Evolutionary conservation across 1,284 basidiomycete genomes (phyloP), one percentile per base, ranked within the genome.

Genomic region (Boletus mariae): DNA sequence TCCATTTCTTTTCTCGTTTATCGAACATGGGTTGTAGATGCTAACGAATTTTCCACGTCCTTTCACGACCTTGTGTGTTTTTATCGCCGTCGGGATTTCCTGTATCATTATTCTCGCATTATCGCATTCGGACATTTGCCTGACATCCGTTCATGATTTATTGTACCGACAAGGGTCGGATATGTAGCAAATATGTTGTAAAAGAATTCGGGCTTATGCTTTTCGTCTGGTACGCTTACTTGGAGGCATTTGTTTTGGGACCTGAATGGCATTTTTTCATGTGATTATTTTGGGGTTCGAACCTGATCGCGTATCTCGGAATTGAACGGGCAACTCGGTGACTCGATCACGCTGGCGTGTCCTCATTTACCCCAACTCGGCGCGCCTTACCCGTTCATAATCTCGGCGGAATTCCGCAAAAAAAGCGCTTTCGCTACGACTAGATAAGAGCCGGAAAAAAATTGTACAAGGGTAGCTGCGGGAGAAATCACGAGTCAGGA

Each of bases 181-280:
- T 66, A 65, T 68, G 69, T 71, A 68, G 68, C 69, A 49, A 50
- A 59, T 68, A 68, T 64, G 57, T 71, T 71, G 69, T 68, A 71
- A 68, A 66, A 38, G 31, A 20, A 20, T 20, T 32, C n/a, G 34
- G 34, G 4, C 37, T 26, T 71, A 71, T 59, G 66, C 32, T 56
- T 38, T 38, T 17, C 20, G n/a, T 10, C 37, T 38, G n/a, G n/a
- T 20, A 38, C 37, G 37, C 37, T 38, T 38, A 38, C 20, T 20
- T 20, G 20, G 35, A 38, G n/a, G 35, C 35, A 17, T 43, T 43
- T 28, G 40, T 41, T 41, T 41, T 38, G 37, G 37, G 37, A 38
- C 37, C 28, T 43, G 42, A 43, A 31, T 28, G 43, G 43, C n/a
- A 29, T 26, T 31, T 45, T 25, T 47, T 47, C 45, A 47, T 47